Percentiles rank a stretch among this genome's conserved stretches.
phyloP scores from a whole-genome alignment of 202 grass and related monocot species.

The Carex arenaria region DNA sequence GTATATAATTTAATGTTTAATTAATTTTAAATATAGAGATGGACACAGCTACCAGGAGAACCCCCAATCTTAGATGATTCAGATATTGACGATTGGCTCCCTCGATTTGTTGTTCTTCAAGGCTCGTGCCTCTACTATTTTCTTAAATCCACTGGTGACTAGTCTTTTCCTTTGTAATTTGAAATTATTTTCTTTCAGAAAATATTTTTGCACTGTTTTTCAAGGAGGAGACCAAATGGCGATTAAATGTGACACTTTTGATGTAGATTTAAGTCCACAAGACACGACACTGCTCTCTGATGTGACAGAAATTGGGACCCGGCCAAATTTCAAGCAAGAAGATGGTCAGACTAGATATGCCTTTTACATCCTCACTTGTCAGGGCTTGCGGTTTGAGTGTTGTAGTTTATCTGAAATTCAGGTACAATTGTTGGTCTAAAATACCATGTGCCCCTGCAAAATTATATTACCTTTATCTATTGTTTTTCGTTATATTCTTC shows the following conservation, averaged over 20 bases:
- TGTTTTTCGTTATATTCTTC: neutral
- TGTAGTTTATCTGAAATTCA: conserved; percentile 67
- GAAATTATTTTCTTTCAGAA: neutral
- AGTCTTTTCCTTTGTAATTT: neutral
- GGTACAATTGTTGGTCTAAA: conserved; percentile 27
- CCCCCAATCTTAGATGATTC: conserved; percentile 89
- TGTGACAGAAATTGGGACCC: conserved; percentile 52
- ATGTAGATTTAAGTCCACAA: conserved; percentile 74
- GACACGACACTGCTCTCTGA: conserved; percentile 67
- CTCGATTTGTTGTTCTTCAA: conserved; percentile 86
- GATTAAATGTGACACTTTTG: neutral
- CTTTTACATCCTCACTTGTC: conserved; percentile 61
- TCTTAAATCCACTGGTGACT: conserved; percentile 81
- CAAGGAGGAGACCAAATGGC: neutral
- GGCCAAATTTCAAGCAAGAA: conserved; percentile 52
- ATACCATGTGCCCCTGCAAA: neutral
- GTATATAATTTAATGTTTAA: neutral
- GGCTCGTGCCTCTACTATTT: conserved; percentile 85
- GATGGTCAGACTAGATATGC: conserved; percentile 64
- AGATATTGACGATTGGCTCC: conserved; percentile 84
- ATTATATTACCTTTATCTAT: neutral
- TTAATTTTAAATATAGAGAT: conserved; percentile 43
- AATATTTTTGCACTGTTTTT: neutral
- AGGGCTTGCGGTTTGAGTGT: conserved; percentile 82
- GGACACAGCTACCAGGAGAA: conserved; percentile 84